Percentiles rank a stretch among this genome's conserved stretches.
Evolutionary conservation across 1,284 basidiomycete species (phyloP).

Genomic region (Naganishia sp.): DNA sequence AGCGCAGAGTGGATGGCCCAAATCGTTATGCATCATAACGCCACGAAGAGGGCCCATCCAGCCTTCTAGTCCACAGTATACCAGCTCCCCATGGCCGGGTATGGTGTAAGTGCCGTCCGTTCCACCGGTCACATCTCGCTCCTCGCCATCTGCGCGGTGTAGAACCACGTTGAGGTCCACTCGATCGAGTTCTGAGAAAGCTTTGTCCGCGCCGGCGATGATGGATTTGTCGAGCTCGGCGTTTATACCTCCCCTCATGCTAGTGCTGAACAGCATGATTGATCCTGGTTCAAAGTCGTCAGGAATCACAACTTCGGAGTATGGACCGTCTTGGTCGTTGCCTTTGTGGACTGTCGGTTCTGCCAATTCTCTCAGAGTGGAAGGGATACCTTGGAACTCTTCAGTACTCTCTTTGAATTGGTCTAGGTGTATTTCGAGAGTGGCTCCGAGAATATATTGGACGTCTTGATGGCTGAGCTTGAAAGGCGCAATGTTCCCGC

Average conservation of each 20-base stretch:
- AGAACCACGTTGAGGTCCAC: conserved; percentile 84
- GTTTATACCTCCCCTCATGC: conserved; percentile 63
- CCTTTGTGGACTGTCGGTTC: conserved; percentile 55
- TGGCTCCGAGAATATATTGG: conserved; percentile 76
- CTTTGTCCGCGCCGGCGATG: conserved; percentile 65
- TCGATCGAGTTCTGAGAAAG: conserved; percentile 72
- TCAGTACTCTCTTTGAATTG: conserved; percentile 62
- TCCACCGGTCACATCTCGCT: conserved; percentile 73
- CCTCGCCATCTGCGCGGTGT: conserved; percentile 83
- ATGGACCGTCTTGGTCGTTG: conserved; percentile 67
- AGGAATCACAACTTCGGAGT: conserved; percentile 75
- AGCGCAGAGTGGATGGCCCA: conserved; percentile 83
- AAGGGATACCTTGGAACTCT: conserved; percentile 71
- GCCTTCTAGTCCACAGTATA: conserved; percentile 89
- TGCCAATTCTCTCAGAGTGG: conserved; percentile 67
- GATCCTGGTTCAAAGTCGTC: conserved; percentile 87
- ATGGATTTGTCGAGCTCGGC: conserved; percentile 71
- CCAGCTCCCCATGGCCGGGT: conserved; percentile 69
- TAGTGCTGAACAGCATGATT: conserved; percentile 84
- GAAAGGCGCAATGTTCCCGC: conserved; percentile 76
- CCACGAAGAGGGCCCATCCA: conserved; percentile 86
- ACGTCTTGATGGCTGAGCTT: conserved; percentile 76
- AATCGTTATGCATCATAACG: conserved; percentile 83
- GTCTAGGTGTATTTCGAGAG: conserved; percentile 67
- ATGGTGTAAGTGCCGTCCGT: conserved; percentile 72